Evolutionary conservation across 768 basidiomycete species (phyloP), one percentile per base, ranked within the genome.

Genomic region (Boletus reticulatus): DNA sequence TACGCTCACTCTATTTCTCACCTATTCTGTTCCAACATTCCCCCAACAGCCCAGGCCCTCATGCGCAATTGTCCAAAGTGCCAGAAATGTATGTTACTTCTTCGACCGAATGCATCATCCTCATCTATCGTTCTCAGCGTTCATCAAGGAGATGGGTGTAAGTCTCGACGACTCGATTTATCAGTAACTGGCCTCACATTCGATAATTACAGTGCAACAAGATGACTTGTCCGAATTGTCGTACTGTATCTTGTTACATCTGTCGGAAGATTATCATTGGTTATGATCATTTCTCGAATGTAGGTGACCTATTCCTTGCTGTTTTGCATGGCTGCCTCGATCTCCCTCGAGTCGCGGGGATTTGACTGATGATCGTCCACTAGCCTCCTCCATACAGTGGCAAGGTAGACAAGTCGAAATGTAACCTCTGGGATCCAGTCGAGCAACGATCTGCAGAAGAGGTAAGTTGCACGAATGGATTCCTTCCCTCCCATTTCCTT

Each of bases 61-160:
- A 89, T 93, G 84, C 81, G 94, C 37, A 88, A 85, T 59, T 97
- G 94, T 71, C 94, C 94, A 0, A 88, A 85, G 55, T 96, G 91
- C 72, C 69, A 82, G 50, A 91, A 93, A 79, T 79, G 92, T 89
- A 57, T 19, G 73, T 72, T 42, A 16, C 38, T 4, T 29, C 27
- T 27, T 34, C n/a, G 10, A 34, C 11, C 2, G 43, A 38, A 32
- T 12, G 16, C 37, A 9, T 4, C 22, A 19, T 45, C 41, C 49
- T 53, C 34, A 48, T 50, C 10, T 58, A 45, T 59, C 24, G 19
- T 20, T 45, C 42, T n/a, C 63, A 91, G 89, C 84, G 0, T 92
- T 92, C 64, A 79, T 93, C 65, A 93, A 93, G 69, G 88, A 90
- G 58, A 65, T 68, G 43, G 92, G 91, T 10, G 90, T 91, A 78